Conservation (phyloP, 2,329 filamentous ascomycete species). For the Pseudogymnoascus sp. region DNA sequence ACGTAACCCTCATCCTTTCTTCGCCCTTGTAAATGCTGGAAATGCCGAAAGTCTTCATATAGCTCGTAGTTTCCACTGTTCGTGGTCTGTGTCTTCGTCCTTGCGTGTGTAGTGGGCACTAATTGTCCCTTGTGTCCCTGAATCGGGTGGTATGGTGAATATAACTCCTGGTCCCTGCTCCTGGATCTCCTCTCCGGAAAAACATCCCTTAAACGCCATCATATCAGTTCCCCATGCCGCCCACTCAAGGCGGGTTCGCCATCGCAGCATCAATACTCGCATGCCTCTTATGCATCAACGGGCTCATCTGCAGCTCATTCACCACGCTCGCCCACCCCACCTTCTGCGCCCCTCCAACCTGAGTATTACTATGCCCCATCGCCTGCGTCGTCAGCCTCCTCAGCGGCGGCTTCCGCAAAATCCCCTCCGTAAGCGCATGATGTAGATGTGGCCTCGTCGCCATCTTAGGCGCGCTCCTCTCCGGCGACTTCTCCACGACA, state of each 20-base stretch:
- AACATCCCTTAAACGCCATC: not conserved
- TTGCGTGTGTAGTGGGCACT: not conserved
- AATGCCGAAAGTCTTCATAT: not conserved
- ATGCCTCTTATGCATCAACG: conserved; percentile 52
- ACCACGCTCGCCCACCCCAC: conserved; percentile 57
- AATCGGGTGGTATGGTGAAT: not conserved
- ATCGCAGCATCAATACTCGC: conserved; percentile 55
- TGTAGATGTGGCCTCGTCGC: conserved; percentile 17
- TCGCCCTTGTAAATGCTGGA: not conserved
- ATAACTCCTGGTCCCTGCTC: not conserved
- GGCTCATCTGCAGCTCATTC: conserved; percentile 52
- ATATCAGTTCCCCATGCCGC: not conserved
- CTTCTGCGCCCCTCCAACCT: conserved; percentile 39
- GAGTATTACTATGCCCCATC: conserved; percentile 42
- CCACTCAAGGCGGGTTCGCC: conserved; percentile 25
- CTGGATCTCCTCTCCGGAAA: not conserved
- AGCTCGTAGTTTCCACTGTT: not conserved
- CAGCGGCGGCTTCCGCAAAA: conserved; percentile 34
- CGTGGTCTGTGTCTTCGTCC: not conserved
- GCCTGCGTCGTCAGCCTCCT: conserved; percentile 46
- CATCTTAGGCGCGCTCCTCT: conserved; percentile 16
- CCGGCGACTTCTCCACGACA: conserved; percentile 10
- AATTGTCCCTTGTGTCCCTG: not conserved
- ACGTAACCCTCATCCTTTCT: not conserved
- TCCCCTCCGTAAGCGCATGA: conserved; percentile 22